Evolutionary conservation across 176 grass and related monocot species (phyloP), one percentile per base, ranked within the genome.

Genomic region (Aegilops umbellulata): DNA sequence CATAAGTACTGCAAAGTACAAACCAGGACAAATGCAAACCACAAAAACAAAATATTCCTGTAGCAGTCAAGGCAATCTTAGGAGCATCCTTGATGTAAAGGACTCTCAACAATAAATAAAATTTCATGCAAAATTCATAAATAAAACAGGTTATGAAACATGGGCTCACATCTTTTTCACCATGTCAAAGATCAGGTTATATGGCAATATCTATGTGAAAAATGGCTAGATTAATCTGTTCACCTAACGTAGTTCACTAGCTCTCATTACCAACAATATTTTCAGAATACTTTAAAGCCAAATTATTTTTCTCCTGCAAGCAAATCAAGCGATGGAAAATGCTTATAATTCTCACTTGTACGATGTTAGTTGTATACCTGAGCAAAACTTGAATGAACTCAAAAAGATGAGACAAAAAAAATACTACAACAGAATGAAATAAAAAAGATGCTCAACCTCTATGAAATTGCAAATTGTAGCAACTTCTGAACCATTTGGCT

Each of bases 401-500:
- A 67, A 76, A 90, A 90, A 69, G 3, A 68, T 10, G 41, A 77
- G 35, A 90, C 10, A 25, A 77, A 31, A 77, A 84, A 75, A 77
- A n/a, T 74, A 22, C 20, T 69, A 58, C 55, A 58, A 22, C 55
- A 58, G 55, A 58, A 58, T 58, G 55, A 58, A 58, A 22, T 58
- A 22, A 53, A 41, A 14, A 17, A 82, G 46, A 84, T 25, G 62
- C 61, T 72, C 82, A 63, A 99, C 97, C 90, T 99, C 94, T 82
- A 93, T 88, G 76, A 90, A 91, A 66, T 67, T 64, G 76, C 10
- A 85, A 79, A 99, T 96, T 78, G 88, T 78, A 68, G 36, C 42
- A 83, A 94, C 61, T 23, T 93, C 92, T 84, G 88, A 87, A 81
- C 97, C 97, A 81, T 93, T 91, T 77, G 94, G 97, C 49, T 99